phyloP scores from a whole-genome alignment of 2,329 filamentous ascomycete species.

The Diplodia scrobiculata region DNA sequence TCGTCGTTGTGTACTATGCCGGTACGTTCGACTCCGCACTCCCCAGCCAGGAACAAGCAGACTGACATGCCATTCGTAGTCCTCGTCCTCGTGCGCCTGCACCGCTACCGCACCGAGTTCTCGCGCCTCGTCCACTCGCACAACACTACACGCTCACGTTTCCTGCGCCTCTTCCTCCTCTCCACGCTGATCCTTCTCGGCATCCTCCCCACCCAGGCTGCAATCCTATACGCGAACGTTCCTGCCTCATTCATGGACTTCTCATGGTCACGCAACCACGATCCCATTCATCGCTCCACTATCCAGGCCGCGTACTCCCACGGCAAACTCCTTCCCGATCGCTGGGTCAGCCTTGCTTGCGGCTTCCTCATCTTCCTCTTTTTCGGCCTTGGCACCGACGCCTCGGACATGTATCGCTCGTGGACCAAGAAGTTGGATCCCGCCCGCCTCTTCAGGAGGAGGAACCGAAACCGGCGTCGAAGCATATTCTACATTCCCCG shows the following conservation, averaged over 20 bases:
- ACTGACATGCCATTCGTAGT: constrained; percentile 44
- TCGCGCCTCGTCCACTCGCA: constrained; percentile 57
- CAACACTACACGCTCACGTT: constrained; percentile 61
- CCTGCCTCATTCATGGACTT: constrained; percentile 43
- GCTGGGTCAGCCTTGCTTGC: constrained; percentile 59
- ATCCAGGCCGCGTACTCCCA: constrained; percentile 6
- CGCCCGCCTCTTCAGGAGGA: background rate
- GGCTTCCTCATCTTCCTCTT: constrained; percentile 63
- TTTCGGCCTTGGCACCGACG: constrained; percentile 66
- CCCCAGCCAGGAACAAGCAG: background rate
- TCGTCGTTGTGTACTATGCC: constrained; percentile 59
- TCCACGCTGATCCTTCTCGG: constrained; percentile 54
- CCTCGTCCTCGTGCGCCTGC: constrained; percentile 62
- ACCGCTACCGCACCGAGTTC: constrained; percentile 62
- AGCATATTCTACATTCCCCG: background rate
- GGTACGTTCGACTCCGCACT: constrained; percentile 46
- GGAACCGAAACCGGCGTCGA: background rate
- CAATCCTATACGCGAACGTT: constrained; percentile 47
- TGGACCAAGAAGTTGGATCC: constrained; percentile 50
- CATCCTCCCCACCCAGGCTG: constrained; percentile 58
- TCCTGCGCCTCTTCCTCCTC: constrained; percentile 63
- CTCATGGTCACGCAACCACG: constrained; percentile 58
- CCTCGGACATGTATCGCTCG: constrained; percentile 56
- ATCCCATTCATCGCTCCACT: constrained; percentile 53
- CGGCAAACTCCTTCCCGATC: constrained; percentile 55